Evolutionary conservation across 2,329 filamentous ascomycete genomes (phyloP), one percentile per base, ranked within the genome.

Genomic region (Ceratocystis diversiconidia): DNA sequence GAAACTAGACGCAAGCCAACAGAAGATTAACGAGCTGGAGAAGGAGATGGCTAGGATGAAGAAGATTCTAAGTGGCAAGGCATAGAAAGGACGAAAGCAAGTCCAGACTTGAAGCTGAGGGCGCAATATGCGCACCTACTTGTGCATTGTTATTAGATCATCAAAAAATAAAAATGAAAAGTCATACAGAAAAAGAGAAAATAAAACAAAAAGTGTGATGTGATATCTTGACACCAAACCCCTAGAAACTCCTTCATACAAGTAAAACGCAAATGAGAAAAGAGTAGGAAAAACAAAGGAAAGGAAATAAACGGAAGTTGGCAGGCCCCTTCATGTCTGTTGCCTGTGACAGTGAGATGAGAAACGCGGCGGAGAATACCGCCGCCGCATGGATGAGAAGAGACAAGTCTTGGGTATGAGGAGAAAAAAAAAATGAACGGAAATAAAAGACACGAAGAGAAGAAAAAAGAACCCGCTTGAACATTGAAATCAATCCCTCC

Each of bases 1-100:
- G 0, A 96, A 95, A 77, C 75, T 96, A 68, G 80, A 85, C 70
- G 77, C 73, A n/a, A 85, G 87, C 68, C 92, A 96, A 77, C 74
- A 73, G 63, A 92, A 88, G 78, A 85, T 96, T 67, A 80, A 85
- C 70, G 79, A 76, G 64, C 89, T 86, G 73, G 92, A 96, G 75
- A 78, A 74, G 70, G 85, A 95, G 73, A 89, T 87, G 74, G 82
- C 75, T 1, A 76, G 69, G 50, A 75, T 95, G 76, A 92, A 92
- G 79, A 88, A 87, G 79, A 76, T 67, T 10, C 41, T 67, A 52
- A 67, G 50, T 48, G 32, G 36, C 36, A 43, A 61, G 46, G 36
- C 41, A 28, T 67, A 65, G 46, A 41, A 12, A 41, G 10, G 10
- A 41, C 10, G 50, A 19, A 8, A 19, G 44, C 6, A 48, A 48